A percentile compares a stretch with the other conserved stretches of the same genome.
phyloP scores from a whole-genome alignment of 768 basidiomycete genomes.

The Holtermanniella nyarrowii region DNA sequence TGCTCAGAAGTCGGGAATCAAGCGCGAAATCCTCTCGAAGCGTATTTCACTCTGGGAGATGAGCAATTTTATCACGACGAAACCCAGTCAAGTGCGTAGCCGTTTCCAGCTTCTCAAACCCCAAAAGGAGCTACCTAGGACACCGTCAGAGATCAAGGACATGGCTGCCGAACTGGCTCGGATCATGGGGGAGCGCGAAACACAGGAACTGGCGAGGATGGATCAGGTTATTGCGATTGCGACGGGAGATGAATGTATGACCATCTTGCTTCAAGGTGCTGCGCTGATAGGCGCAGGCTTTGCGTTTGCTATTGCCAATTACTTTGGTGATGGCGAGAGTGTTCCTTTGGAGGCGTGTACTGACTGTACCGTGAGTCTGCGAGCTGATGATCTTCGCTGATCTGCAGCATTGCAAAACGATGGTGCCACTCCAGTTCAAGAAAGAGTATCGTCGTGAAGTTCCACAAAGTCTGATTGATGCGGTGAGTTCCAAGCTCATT shows the following conservation, averaged over 20 bases:
- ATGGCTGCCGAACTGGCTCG: conserved; percentile 20
- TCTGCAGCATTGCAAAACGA: background rate
- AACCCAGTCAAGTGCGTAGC: conserved; percentile 43
- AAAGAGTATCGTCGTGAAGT: background rate
- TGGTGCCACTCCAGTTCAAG: background rate
- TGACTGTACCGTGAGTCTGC: conserved; percentile 38
- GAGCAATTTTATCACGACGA: conserved; percentile 36
- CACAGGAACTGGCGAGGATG: conserved; percentile 44
- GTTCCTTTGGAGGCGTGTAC: conserved; percentile 45
- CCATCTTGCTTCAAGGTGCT: background rate
- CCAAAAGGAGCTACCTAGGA: conserved; percentile 36
- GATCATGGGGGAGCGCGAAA: conserved; percentile 44
- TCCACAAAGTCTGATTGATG: background rate
- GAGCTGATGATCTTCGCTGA: background rate
- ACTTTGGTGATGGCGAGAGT: conserved; percentile 46
- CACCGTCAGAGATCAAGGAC: conserved; percentile 35
- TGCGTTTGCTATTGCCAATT: conserved; percentile 43
- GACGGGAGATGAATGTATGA: conserved; percentile 43
- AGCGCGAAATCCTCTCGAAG: conserved; percentile 40
- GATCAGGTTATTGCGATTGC: conserved; percentile 43
- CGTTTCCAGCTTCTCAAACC: conserved; percentile 41
- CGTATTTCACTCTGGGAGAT: conserved; percentile 45
- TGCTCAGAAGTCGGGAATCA: conserved; percentile 30
- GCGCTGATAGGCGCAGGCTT: conserved; percentile 38
- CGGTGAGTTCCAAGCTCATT: background rate